Evolutionary conservation across 192 early-diverging fungal genomes (phyloP), one percentile per base, ranked within the genome.

Genomic region (Lobulomyces angularis): DNA sequence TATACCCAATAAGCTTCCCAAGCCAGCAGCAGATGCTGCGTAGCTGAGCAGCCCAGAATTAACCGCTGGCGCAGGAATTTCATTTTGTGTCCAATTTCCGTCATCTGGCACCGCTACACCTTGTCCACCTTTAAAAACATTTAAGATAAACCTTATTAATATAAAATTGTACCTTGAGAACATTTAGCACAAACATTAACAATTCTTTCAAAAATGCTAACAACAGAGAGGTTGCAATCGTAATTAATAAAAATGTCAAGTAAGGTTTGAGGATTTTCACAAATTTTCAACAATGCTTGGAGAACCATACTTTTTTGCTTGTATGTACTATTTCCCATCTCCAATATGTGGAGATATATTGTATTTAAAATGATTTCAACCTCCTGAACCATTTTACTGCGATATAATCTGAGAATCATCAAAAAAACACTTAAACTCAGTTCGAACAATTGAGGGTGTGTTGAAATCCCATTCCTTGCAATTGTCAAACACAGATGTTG

Each of bases 211-310:
- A 67, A 69, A 5, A 77, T 7, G 5, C 63, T 62, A 12, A 51
- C 52, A 43, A 57, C 51, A 17, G 50, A 45, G 3, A 78, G 44
- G 28, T 77, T 71, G 47, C 69, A 70, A 49, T 77, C 76, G 55
- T 77, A 73, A 44, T 79, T 79, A 31, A 79, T 11, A 39, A 71
- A 79, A 19, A 77, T 33, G 47, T 79, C 76, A 14, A 58, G 62
- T 1, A 79, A 45, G 4, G 62, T 67, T 58, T 77, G 60, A 17
- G 73, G 67, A 41, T 67, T 55, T 33, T 69, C 66, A 20, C 58
- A 61, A 25, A 76, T 64, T 41, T 76, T 74, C 24, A 62, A 42
- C 30, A 77, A 43, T 5, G 55, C 56, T 43, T 75, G 66, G 43
- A 79, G 38, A 24, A 79, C 62, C 31, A 64, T 56, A 3, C 48